These are phyloP conservation scores for Avena eriantha DNA, from an alignment of 176 grass and related monocot genomes.

Conservation along the genomic window DNA sequence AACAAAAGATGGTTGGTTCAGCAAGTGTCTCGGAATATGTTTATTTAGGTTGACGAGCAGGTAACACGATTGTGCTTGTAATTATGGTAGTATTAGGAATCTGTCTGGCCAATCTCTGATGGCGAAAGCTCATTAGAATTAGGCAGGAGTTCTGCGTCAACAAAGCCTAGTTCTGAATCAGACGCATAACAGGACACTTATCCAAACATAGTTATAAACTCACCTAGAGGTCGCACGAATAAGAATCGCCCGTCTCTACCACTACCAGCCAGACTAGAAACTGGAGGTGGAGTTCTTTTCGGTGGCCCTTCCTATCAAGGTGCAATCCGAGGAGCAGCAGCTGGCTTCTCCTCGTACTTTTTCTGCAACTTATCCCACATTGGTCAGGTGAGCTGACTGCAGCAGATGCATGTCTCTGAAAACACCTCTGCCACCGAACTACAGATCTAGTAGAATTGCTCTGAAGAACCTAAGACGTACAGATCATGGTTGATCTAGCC, in stretches of 20 bases:
- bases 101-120: conserved; percentile 14
- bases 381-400: too few species aligned
- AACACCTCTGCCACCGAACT: too few species aligned
- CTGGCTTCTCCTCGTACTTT: too few species aligned
- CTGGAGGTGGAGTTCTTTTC: not conserved
- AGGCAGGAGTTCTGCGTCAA: not conserved
- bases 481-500: too few species aligned
- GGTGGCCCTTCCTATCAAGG: not conserved
- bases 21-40: not conserved
- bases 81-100: conserved; percentile 9
- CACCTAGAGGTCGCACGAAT: too few species aligned
- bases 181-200: not conserved
- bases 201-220: not conserved
- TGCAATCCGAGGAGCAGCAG: not conserved
- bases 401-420: too few species aligned
- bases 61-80: not conserved
- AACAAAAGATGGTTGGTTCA: not conserved
- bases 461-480: too few species aligned
- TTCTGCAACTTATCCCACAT: too few species aligned
- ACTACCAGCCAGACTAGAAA: too few species aligned
- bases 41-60: not conserved
- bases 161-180: not conserved
- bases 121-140: not conserved
- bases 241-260: too few species aligned
- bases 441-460: too few species aligned